Evolutionary conservation across 2,329 filamentous ascomycete genomes (phyloP).

Genomic region (Dothistroma pini): DNA sequence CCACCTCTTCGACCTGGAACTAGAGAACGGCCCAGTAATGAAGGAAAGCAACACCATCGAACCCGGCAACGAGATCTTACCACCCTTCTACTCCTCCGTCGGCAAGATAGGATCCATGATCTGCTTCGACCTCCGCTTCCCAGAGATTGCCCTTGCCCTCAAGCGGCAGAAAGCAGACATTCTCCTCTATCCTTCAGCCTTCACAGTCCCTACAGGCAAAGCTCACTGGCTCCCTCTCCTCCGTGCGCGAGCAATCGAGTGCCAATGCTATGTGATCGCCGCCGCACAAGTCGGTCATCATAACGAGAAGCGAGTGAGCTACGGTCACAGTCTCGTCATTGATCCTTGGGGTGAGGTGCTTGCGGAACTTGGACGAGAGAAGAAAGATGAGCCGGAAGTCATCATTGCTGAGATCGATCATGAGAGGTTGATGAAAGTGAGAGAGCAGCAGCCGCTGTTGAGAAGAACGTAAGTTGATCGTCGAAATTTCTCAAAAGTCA

Average conservation of each 20-base stretch:
- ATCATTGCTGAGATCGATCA: slow-evolving; percentile 40
- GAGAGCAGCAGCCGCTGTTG: slow-evolving; percentile 36
- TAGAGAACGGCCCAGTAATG: slow-evolving; percentile 54
- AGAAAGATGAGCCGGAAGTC: slow-evolving; percentile 41
- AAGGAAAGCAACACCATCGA: slow-evolving; percentile 67
- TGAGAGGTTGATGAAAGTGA: slow-evolving; percentile 37
- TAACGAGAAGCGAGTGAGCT: slow-evolving; percentile 73
- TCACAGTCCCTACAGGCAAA: slow-evolving; percentile 78
- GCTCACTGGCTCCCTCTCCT: slow-evolving; percentile 84
- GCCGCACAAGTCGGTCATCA: slow-evolving; percentile 75
- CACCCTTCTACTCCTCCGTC: slow-evolving; percentile 69
- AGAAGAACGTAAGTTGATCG: slow-evolving; percentile 34
- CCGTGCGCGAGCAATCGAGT: slow-evolving; percentile 79
- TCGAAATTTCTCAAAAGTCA: neutral
- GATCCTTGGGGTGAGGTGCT: slow-evolving; percentile 81
- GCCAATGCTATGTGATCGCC: slow-evolving; percentile 80
- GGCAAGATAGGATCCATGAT: slow-evolving; percentile 77
- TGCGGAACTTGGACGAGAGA: slow-evolving; percentile 56
- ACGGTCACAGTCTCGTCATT: slow-evolving; percentile 80
- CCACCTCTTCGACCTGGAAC: slow-evolving; percentile 69
- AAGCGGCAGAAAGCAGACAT: slow-evolving; percentile 66
- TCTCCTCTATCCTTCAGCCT: slow-evolving; percentile 83
- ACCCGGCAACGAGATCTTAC: slow-evolving; percentile 58
- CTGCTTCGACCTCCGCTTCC: slow-evolving; percentile 87
- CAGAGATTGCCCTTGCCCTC: slow-evolving; percentile 68